Conservation (phyloP, 306 rosid species). For the Ochetophila trinervis region DNA sequence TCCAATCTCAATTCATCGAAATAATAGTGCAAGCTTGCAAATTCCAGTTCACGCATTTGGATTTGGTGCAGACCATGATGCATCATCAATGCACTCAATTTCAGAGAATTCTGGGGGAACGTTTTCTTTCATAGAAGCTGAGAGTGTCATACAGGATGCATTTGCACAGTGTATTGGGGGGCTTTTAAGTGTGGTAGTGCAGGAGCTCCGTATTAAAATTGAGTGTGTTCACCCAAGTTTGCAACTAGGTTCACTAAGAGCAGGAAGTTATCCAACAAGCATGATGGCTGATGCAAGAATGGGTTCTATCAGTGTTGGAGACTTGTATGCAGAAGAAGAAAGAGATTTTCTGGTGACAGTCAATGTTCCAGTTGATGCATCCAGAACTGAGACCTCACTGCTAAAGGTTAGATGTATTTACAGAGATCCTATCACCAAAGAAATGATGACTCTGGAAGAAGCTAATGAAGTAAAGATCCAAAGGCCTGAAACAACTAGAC, state of each 20-base stretch:
- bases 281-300: constrained; percentile 44
- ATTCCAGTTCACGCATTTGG: constrained; percentile 94
- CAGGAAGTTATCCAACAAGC: constrained; percentile 71
- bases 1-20: constrained; percentile 51
- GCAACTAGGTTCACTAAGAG: constrained; percentile 57
- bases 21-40: constrained; percentile 45
- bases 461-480: constrained; percentile 59
- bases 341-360: constrained; percentile 74
- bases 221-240: constrained; percentile 54
- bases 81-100: constrained; percentile 70
- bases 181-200: constrained; percentile 88
- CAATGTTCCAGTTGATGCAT: constrained; percentile 63
- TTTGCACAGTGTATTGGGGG: constrained; percentile 99
- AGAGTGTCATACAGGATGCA: constrained; percentile 87
- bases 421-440: constrained; percentile 65
- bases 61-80: constrained; percentile 86
- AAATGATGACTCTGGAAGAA: constrained; percentile 44
- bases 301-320: constrained; percentile 73
- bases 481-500: constrained; percentile 54
- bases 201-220: constrained; percentile 60
- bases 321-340: constrained; percentile 90
- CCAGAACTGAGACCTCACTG: constrained; percentile 53
- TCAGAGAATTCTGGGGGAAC: constrained; percentile 93
- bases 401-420: constrained; percentile 53
- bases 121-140: constrained; percentile 89